phyloP scores from a whole-genome alignment of 169 alveolate species.

The Toxoplasma gondii region DNA sequence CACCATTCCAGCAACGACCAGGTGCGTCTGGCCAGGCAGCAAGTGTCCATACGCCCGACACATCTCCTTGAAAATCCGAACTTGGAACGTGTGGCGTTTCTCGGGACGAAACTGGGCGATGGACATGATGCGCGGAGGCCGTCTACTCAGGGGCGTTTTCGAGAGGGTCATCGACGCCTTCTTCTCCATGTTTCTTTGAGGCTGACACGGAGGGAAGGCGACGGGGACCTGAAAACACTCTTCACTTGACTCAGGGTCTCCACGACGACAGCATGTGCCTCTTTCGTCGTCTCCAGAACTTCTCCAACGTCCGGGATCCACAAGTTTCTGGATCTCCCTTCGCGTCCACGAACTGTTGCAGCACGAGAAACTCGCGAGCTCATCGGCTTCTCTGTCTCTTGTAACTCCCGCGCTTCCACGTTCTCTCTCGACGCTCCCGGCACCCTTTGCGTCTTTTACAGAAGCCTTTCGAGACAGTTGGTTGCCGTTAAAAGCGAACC shows the following conservation, averaged over 20 bases:
- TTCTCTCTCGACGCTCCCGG: neutral
- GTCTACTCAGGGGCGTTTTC: neutral
- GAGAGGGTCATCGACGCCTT: neutral
- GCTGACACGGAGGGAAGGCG: slow-evolving; percentile 4
- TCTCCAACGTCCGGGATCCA: neutral
- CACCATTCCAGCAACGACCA: neutral
- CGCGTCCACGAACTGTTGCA: neutral
- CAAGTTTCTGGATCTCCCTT: neutral
- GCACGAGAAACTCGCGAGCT: neutral
- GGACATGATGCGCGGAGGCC: slow-evolving; percentile 34
- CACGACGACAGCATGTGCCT: no score
- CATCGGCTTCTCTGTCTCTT: neutral
- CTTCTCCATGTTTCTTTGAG: neutral
- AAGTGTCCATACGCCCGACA: slow-evolving; percentile 25
- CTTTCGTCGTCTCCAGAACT: no score
- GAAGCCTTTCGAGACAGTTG: neutral
- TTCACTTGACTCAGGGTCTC: no score
- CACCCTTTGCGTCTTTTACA: neutral
- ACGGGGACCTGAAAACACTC: neutral
- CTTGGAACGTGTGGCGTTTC: slow-evolving; percentile 38
- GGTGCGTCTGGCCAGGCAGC: slow-evolving; percentile 17
- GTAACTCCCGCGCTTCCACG: neutral
- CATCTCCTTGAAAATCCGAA: neutral
- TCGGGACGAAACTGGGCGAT: slow-evolving; percentile 39
- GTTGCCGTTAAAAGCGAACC: neutral